phyloP scores from a whole-genome alignment of 108 stramenopile genomes.

The Fistulifera pelliculosa region DNA sequence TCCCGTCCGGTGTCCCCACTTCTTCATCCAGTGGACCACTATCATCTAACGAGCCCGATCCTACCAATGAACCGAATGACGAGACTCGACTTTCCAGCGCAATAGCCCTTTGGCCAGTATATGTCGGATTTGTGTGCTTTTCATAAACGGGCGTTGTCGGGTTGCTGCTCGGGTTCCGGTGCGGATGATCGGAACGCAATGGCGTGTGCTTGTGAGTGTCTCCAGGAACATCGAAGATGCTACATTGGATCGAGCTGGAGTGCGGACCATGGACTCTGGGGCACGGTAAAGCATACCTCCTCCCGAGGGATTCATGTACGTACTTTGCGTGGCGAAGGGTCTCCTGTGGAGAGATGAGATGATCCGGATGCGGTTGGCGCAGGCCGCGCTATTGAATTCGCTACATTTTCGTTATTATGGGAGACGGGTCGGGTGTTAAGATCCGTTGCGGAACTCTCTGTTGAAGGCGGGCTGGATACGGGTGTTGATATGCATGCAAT shows the following conservation, averaged over 20 bases:
- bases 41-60: no score
- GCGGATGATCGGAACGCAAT: no score
- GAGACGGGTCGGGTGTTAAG: not conserved
- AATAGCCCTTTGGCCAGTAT: no score
- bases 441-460: conserved; percentile 3
- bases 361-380: not conserved
- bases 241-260: not conserved
- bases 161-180: no score
- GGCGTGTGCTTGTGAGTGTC: no score
- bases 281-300: not conserved
- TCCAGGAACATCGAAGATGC: not conserved
- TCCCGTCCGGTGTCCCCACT: no score
- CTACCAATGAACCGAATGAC: no score
- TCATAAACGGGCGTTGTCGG: no score
- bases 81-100: no score
- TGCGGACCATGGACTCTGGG: not conserved
- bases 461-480: not conserved
- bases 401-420: not conserved
- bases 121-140: no score
- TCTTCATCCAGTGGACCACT: no score
- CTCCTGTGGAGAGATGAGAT: not conserved
- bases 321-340: not conserved
- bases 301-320: not conserved
- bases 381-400: not conserved
- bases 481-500: not conserved